These are phyloP conservation scores for bread wheat (Triticum aestivum) DNA, from an alignment of 176 grass and related monocot species.

Conservation along the genomic window IWGSC_CS_RefSeq_v2.1 NC_057813.1:36393645-36394144, in stretches of 20 bases:
- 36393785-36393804: not conserved
- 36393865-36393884: constrained; percentile 26
- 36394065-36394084: constrained; percentile 53
- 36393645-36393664: not conserved
- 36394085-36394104: constrained; percentile 58
- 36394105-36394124: constrained; percentile 61
- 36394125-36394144: constrained; percentile 26
- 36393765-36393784: not conserved
- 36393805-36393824: not conserved
- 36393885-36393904: not conserved
- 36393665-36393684: not conserved
- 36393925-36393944: not conserved
- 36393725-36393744: not conserved
- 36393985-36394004: not conserved
- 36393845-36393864: not conserved
- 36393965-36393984: not conserved
- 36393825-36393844: not conserved
- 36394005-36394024: not conserved
- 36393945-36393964: not conserved
- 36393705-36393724: not conserved
- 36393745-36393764: constrained; percentile 18
- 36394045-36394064: constrained; percentile 44
- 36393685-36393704: not conserved
- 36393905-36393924: not conserved
- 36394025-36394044: constrained; percentile 36